Conservation (phyloP, 1,284 basidiomycete species). For the Bjerkandera adusta region DNA sequence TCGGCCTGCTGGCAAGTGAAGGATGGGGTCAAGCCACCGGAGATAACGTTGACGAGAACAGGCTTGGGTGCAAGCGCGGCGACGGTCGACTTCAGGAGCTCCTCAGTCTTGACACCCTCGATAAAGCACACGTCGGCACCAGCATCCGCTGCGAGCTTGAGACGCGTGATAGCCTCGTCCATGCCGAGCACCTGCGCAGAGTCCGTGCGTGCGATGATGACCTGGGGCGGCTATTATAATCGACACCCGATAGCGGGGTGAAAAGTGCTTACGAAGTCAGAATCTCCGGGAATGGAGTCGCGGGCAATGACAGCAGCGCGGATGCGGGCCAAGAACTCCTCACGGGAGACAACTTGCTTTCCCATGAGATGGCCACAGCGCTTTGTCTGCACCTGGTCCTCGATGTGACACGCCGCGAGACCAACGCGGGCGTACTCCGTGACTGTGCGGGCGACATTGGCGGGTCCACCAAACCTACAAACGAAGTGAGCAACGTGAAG, state of each 20-base stretch:
- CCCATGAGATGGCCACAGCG: slow-evolving; percentile 81
- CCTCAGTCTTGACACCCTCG: slow-evolving; percentile 73
- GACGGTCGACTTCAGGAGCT: slow-evolving; percentile 64
- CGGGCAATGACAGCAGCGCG: slow-evolving; percentile 75
- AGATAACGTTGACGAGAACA: slow-evolving; percentile 76
- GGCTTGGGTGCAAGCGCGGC: slow-evolving; percentile 69
- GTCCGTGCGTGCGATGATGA: slow-evolving; percentile 83
- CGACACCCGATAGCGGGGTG: slow-evolving; percentile 24
- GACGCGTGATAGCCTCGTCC: slow-evolving; percentile 72
- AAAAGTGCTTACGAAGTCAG: slow-evolving; percentile 54
- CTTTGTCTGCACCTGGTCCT: slow-evolving; percentile 83
- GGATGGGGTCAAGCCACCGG: slow-evolving; percentile 71
- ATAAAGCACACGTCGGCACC: slow-evolving; percentile 87
- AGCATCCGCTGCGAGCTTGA: slow-evolving; percentile 70
- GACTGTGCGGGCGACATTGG: slow-evolving; percentile 76
- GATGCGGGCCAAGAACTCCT: slow-evolving; percentile 75
- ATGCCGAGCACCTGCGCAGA: slow-evolving; percentile 78
- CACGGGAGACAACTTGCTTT: slow-evolving; percentile 76
- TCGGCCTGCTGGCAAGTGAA: slow-evolving; percentile 71
- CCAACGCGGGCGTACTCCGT: slow-evolving; percentile 69
- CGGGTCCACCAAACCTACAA: slow-evolving; percentile 69
- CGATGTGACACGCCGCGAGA: slow-evolving; percentile 77
- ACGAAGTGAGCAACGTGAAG: neutral
- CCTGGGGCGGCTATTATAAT: slow-evolving; percentile 39
- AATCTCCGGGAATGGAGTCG: slow-evolving; percentile 66